Evolutionary conservation across 331 rosid genomes (phyloP).

Genomic region (Acacia pycnantha): DNA sequence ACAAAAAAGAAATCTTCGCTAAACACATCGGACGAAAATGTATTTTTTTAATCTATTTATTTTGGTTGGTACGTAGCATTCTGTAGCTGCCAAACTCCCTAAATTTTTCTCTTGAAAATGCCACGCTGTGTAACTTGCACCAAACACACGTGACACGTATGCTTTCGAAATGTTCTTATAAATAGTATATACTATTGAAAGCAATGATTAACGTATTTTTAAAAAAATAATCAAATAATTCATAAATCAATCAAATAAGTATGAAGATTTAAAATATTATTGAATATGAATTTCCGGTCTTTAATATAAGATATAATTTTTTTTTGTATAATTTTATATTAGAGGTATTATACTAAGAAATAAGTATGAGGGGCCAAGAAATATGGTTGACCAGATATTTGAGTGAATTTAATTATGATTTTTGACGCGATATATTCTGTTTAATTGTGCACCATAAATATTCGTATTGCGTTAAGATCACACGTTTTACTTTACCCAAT

Average conservation of each 20-base stretch:
- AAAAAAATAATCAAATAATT: background rate
- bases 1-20: background rate
- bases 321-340: no score
- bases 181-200: background rate
- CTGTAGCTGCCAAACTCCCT: background rate
- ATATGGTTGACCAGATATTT: background rate
- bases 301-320: no score
- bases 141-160: background rate
- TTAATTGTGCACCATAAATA: background rate
- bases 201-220: background rate
- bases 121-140: background rate
- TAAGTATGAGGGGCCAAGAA: background rate
- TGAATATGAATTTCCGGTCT: background rate
- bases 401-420: background rate
- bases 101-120: background rate
- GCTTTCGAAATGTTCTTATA: background rate
- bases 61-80: background rate
- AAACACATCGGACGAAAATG: background rate
- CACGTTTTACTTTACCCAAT: background rate
- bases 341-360: background rate
- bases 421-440: background rate
- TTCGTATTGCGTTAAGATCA: background rate
- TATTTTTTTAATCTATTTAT: background rate
- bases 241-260: background rate
- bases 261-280: background rate